phyloP scores from a whole-genome alignment of 2,329 filamentous ascomycete species.

The Metarhizium rileyi region DNA sequence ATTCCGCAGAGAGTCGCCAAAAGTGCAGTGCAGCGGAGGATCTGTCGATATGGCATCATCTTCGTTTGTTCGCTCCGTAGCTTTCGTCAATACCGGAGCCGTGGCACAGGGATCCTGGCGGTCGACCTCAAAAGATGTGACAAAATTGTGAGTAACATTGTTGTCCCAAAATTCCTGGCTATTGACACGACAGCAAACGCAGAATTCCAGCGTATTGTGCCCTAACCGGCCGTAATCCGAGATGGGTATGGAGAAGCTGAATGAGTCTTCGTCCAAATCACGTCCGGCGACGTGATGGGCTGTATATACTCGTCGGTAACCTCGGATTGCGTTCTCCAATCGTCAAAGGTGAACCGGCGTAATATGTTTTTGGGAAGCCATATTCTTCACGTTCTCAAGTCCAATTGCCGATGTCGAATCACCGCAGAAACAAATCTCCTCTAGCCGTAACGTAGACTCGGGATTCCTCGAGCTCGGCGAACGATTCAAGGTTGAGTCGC shows the following conservation, averaged over 20 bases:
- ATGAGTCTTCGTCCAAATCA: constrained; percentile 49
- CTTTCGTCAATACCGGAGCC: background rate
- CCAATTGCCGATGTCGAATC: constrained; percentile 83
- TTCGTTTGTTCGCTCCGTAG: background rate
- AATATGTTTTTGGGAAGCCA: constrained; percentile 81
- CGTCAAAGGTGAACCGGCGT: constrained; percentile 90
- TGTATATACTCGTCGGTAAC: constrained; percentile 69
- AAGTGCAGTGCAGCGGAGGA: background rate
- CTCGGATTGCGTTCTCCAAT: constrained; percentile 98
- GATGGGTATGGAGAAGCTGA: constrained; percentile 88
- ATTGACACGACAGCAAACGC: constrained; percentile 76
- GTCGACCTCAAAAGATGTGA: background rate
- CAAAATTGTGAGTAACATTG: constrained; percentile 70
- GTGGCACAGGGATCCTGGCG: background rate
- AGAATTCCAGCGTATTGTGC: constrained; percentile 84
- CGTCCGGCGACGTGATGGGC: background rate
- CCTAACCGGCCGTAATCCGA: constrained; percentile 86
- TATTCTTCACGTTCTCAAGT: constrained; percentile 72
- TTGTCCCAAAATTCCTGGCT: constrained; percentile 93
- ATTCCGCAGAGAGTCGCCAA: background rate
- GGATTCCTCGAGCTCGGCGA: background rate
- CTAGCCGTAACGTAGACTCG: background rate
- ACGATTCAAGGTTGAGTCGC: background rate
- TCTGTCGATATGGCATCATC: background rate
- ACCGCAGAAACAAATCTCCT: background rate